Evolutionary conservation across 176 grass and related monocot genomes (phyloP), one percentile per base, ranked within the genome.

Genomic region (Areca catechu): DNA sequence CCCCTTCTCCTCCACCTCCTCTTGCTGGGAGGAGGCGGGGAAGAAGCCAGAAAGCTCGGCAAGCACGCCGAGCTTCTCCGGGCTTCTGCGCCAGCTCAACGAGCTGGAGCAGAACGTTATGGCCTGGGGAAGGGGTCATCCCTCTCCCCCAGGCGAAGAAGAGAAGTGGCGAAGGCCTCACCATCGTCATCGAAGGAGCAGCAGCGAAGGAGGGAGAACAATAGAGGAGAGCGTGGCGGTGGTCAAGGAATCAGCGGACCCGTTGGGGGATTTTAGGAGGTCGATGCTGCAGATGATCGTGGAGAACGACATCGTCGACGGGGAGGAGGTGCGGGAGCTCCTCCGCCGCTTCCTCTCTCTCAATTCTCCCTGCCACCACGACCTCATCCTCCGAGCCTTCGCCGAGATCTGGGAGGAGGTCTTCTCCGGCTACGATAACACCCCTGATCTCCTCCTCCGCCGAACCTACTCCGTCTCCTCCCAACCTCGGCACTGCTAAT

Each of bases 241-340:
- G 70, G 87, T 85, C 77, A 92, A 73, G 63, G 87, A 89, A 63
- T 78, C 93, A 5, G 70, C 19, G 7, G 87, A 98, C 57, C 93
- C 93, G 12, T 58, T 92, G n/a, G 70, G 70, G 7, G 93, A 98
- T 19, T 98, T 98, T 81, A 78, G 84, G 76, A 49, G 63, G 76
- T 98, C 93, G 22, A 98, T 98, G 93, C 75, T 57, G 61, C 87
- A 92, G 61, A 98, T 98, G 93, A 69, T 98, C 61, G 81, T 85
- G 48, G 78, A 88, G 76, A 89, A 98, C 48, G 81, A 86, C 19
- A 92, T 98, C 76, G 75, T 76, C 27, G 78, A 72, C 62, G 71
- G 30, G 51, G 78, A 66, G 16, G 84, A 98, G 62, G 72, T 98
- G 18, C 65, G 73, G 7, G 76, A 75, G 76, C 81, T 98, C 24